phyloP scores from a whole-genome alignment of 176 grass and related monocot genomes.

The Ananas comosus region DNA sequence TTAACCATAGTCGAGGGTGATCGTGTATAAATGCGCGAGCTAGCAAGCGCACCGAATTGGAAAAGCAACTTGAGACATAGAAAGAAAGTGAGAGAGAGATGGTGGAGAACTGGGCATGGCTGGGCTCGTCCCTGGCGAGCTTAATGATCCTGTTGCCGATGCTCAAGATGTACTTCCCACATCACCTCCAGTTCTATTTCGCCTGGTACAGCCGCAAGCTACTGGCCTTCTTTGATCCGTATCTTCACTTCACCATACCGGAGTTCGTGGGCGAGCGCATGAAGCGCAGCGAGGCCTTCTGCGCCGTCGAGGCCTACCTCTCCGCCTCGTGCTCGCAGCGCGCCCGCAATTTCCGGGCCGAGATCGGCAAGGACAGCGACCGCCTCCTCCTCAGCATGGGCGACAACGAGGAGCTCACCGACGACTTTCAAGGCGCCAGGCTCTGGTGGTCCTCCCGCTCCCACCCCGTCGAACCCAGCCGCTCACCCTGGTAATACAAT shows the following conservation, averaged over 20 bases:
- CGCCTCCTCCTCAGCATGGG: conserved; percentile 28
- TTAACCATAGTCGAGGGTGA: too few relatives aligned
- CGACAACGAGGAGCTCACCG: conserved; percentile 32
- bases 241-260: conserved; percentile 16
- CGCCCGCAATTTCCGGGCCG: too few relatives aligned
- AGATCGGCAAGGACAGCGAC: too few relatives aligned
- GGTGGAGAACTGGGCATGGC: not conserved
- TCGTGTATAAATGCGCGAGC: too few relatives aligned
- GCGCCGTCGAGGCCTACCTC: too few relatives aligned
- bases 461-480: not conserved
- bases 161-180: conserved; percentile 8
- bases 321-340: too few relatives aligned
- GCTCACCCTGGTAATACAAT: not conserved
- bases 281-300: conserved; percentile 16
- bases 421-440: conserved; percentile 18
- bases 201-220: not conserved
- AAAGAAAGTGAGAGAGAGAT: not conserved
- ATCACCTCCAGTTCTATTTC: conserved; percentile 2
- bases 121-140: not conserved
- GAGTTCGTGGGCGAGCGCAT: conserved; percentile 22
- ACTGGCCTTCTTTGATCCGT: conserved; percentile 12
- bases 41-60: too few relatives aligned
- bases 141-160: conserved; percentile 3
- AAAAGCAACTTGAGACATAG: too few relatives aligned
- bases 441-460: not conserved